Evolutionary conservation across 2,329 filamentous ascomycete species (phyloP).

Genomic region (Sporothrix globosa): DNA sequence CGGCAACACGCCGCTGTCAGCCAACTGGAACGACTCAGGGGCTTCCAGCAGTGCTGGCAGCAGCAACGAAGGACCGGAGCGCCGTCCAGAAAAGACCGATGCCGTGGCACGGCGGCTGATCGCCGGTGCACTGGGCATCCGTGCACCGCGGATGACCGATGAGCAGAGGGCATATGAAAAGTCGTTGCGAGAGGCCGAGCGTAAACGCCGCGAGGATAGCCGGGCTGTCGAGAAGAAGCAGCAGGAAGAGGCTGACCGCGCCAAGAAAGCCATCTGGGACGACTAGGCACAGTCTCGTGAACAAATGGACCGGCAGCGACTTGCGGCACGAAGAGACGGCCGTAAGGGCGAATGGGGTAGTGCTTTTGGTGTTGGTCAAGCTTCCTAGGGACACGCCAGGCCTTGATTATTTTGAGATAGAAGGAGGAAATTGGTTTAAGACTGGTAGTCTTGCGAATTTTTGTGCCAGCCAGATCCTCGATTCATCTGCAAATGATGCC

Average conservation of each 20-base stretch:
- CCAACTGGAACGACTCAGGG: slow-evolving; percentile 19
- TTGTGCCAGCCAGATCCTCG: no score
- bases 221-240: slow-evolving; percentile 64
- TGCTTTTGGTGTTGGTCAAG: background rate
- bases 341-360: background rate
- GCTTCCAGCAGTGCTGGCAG: background rate
- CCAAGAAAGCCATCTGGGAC: slow-evolving; percentile 87
- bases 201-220: slow-evolving; percentile 73
- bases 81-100: slow-evolving; percentile 86
- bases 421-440: background rate
- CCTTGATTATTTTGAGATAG: background rate
- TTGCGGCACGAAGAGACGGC: background rate
- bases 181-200: slow-evolving; percentile 81
- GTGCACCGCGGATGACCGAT: slow-evolving; percentile 78
- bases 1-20: slow-evolving; percentile 7
- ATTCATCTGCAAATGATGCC: no score
- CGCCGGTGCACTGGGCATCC: slow-evolving; percentile 80
- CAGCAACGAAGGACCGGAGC: slow-evolving; percentile 30
- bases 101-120: slow-evolving; percentile 89
- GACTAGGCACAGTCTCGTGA: slow-evolving; percentile 51
- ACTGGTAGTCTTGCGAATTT: background rate
- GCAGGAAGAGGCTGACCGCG: slow-evolving; percentile 69
- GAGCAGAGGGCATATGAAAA: slow-evolving; percentile 87
- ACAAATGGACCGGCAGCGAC: slow-evolving; percentile 15
- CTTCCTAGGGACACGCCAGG: background rate